These are phyloP conservation scores for Lachnellula willkommii DNA, from an alignment of 2,329 filamentous ascomycete genomes.

Conservation along the genomic window DNA sequence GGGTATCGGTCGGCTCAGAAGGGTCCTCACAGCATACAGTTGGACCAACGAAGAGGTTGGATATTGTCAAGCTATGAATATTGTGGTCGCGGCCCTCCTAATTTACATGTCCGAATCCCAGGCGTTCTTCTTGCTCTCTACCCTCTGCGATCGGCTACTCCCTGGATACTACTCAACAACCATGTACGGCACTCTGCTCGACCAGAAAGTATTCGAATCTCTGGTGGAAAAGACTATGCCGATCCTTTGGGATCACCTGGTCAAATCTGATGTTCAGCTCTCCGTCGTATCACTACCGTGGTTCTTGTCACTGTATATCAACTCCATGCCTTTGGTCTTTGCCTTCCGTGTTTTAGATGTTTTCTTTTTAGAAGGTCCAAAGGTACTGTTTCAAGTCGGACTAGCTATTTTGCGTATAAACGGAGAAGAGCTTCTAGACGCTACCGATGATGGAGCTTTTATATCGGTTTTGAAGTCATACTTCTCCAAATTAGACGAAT, in stretches of 20 bases:
- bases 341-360: constrained; percentile 95
- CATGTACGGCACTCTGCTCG: constrained; percentile 96
- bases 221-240: constrained; percentile 99
- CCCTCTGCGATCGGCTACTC: constrained; percentile 85
- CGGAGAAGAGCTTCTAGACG: constrained; percentile 89
- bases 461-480: constrained; percentile 95
- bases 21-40: constrained; percentile 93
- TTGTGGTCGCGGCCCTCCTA: constrained; percentile 92
- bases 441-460: constrained; percentile 90
- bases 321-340: constrained; percentile 98
- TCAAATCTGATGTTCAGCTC: constrained; percentile 92
- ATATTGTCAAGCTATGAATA: constrained; percentile 99
- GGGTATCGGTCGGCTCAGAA: constrained; percentile 80
- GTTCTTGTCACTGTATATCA: constrained; percentile 98
- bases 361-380: constrained; percentile 96
- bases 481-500: constrained; percentile 89
- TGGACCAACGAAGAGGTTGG: constrained; percentile 95
- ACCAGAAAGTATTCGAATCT: constrained; percentile 96
- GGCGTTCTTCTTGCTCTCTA: constrained; percentile 88
- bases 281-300: constrained; percentile 96
- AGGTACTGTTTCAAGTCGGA: constrained; percentile 94
- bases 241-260: constrained; percentile 95
- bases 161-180: constrained; percentile 98
- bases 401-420: constrained; percentile 96
- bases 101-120: constrained; percentile 98